Percentiles rank a stretch among this genome's conserved stretches.
These are phyloP conservation scores for Cyclaneusma minus DNA, from an alignment of 2,329 filamentous ascomycete genomes.

Conservation along the genomic window DNA sequence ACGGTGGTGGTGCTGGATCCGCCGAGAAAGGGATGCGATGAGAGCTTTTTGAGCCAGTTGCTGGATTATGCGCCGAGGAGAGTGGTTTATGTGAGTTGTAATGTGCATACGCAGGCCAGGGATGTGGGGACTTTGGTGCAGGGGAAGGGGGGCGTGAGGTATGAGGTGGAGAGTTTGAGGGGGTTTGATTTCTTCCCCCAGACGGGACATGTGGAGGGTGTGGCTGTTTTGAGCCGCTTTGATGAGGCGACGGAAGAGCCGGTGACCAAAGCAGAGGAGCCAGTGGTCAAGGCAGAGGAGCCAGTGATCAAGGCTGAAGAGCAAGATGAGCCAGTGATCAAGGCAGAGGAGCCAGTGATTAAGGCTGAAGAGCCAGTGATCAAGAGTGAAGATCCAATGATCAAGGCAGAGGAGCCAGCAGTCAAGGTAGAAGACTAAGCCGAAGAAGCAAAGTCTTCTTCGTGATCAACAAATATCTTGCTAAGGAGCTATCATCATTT, in stretches of 20 bases:
- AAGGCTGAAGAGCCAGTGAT: too few species aligned
- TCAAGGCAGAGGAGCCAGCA: too few species aligned
- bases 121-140: constrained; percentile 81
- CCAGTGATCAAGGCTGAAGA: too few species aligned
- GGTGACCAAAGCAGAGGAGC: too few species aligned
- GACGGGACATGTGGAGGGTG: constrained; percentile 54
- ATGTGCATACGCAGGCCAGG: constrained; percentile 91
- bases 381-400: too few species aligned
- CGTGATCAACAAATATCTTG: too few species aligned
- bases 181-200: constrained; percentile 98
- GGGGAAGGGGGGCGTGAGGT: constrained; percentile 42
- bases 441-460: too few species aligned
- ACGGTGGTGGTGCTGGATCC: constrained; percentile 93
- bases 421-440: too few species aligned
- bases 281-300: too few species aligned
- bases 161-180: constrained; percentile 77
- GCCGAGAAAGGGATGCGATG: constrained; percentile 89
- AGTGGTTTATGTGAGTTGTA: constrained; percentile 91
- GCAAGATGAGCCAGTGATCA: too few species aligned
- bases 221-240: constrained; percentile 45
- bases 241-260: constrained; percentile 20
- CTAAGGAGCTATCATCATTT: too few species aligned
- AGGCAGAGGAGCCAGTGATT: too few species aligned
- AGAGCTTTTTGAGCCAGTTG: constrained; percentile 68
- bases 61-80: constrained; percentile 61